Evolutionary conservation across 2,329 filamentous ascomycete species (phyloP).

Genomic region (Incumbomyces delicatus): DNA sequence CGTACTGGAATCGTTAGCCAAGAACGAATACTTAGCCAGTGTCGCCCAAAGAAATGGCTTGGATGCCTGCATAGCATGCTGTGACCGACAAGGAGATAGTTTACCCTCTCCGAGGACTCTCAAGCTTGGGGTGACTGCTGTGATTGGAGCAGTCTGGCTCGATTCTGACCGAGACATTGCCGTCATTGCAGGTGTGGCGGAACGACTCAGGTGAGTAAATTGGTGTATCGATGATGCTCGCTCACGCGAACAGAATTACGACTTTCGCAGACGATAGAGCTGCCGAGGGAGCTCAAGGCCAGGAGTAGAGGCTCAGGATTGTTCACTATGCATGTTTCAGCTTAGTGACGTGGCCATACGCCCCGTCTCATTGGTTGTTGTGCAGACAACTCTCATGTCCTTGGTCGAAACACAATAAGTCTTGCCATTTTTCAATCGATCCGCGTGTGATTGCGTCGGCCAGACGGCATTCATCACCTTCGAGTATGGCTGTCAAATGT

Average conservation of each 20-base stretch:
- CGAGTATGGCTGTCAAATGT: conserved; percentile 2
- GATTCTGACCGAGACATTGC: conserved; percentile 1
- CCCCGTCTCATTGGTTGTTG: not conserved
- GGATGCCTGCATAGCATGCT: not conserved
- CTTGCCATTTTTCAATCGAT: not conserved
- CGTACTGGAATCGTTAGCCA: not conserved
- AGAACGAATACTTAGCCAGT: not conserved
- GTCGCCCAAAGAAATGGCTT: not conserved
- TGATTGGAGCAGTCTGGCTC: conserved; percentile 3
- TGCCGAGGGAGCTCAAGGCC: no score
- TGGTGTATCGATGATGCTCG: no score
- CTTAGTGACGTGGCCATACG: no score
- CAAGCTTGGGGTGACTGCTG: conserved; percentile 1
- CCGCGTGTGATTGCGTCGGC: not conserved
- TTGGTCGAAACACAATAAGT: not conserved
- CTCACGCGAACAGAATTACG: no score
- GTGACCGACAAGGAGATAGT: not conserved
- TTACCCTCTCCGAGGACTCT: not conserved
- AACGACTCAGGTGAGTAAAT: not conserved
- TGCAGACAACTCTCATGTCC: not conserved
- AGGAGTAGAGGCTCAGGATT: not conserved
- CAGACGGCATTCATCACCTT: conserved; percentile 1
- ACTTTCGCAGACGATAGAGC: no score
- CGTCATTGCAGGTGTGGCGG: not conserved
- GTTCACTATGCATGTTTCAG: no score